Evolutionary conservation across 2,329 filamentous ascomycete species (phyloP).

Genomic region (Cordyceps cateniannulata): DNA sequence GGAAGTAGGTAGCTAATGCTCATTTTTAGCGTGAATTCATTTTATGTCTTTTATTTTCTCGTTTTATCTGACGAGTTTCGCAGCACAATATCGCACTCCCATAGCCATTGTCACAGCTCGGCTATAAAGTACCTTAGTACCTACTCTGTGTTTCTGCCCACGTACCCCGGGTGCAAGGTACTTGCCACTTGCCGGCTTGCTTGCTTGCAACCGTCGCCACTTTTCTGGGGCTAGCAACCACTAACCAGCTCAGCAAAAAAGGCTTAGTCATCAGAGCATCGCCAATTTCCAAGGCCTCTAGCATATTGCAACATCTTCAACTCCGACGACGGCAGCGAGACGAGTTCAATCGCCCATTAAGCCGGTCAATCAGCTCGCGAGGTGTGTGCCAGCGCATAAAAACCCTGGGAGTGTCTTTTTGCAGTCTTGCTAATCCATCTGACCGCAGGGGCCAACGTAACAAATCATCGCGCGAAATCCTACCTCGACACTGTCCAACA

Average conservation of each 20-base stretch:
- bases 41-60: too few relatives aligned
- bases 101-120: too few relatives aligned
- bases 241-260: neutral
- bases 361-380: neutral
- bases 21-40: too few relatives aligned
- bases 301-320: neutral
- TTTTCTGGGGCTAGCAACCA: neutral
- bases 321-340: neutral
- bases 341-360: neutral
- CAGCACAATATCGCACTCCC: too few relatives aligned
- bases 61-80: too few relatives aligned
- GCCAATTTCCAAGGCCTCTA: neutral
- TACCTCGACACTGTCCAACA: neutral
- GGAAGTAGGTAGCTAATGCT: too few relatives aligned
- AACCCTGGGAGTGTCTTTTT: neutral
- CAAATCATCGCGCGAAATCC: conserved; percentile 2
- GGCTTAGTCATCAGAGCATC: neutral
- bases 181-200: too few relatives aligned
- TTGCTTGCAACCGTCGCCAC: neutral
- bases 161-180: too few relatives aligned
- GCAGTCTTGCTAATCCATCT: neutral
- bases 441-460: neutral
- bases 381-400: neutral
- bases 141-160: too few relatives aligned
- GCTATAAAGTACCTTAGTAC: too few relatives aligned